These are phyloP conservation scores for Penicillium sp. DNA, from an alignment of 2,329 filamentous ascomycete genomes.

Conservation along the genomic window DNA sequence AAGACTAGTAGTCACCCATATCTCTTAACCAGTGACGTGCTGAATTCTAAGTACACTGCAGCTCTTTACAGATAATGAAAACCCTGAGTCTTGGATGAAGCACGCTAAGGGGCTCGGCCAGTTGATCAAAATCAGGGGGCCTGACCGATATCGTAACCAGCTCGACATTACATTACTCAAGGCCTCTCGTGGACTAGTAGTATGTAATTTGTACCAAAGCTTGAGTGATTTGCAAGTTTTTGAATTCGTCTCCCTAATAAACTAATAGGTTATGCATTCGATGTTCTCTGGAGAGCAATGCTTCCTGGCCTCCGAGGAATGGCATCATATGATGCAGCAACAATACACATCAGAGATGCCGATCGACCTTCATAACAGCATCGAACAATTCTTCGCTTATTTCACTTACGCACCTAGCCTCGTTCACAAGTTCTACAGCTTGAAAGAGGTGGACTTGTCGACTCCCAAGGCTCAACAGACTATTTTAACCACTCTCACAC, in stretches of 20 bases:
- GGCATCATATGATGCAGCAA: conserved; percentile 27
- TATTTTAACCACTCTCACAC: conserved; percentile 14
- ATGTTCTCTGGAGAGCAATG: conserved; percentile 29
- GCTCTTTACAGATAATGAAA: conserved; percentile 27
- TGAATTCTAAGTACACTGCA: conserved; percentile 7
- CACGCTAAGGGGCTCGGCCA: conserved; percentile 29
- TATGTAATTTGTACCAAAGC: conserved; percentile 5
- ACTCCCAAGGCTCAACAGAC: conserved; percentile 7
- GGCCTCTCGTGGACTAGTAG: conserved; percentile 27
- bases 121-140: conserved; percentile 24
- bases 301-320: conserved; percentile 24
- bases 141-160: conserved; percentile 18
- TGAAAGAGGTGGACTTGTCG: conserved; percentile 19
- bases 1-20: not conserved
- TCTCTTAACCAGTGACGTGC: not conserved
- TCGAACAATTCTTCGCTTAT: conserved; percentile 28
- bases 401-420: conserved; percentile 28
- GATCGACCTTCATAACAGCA: conserved; percentile 13
- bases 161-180: conserved; percentile 27
- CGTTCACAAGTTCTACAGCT: conserved; percentile 24
- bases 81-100: conserved; percentile 30
- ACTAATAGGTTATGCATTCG: conserved; percentile 28
- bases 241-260: not conserved
- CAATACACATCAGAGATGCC: conserved; percentile 16
- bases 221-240: not conserved